Evolutionary conservation across 2,329 filamentous ascomycete species (phyloP), one percentile per base, ranked within the genome.

Genomic region (Raffaelea arxii): DNA sequence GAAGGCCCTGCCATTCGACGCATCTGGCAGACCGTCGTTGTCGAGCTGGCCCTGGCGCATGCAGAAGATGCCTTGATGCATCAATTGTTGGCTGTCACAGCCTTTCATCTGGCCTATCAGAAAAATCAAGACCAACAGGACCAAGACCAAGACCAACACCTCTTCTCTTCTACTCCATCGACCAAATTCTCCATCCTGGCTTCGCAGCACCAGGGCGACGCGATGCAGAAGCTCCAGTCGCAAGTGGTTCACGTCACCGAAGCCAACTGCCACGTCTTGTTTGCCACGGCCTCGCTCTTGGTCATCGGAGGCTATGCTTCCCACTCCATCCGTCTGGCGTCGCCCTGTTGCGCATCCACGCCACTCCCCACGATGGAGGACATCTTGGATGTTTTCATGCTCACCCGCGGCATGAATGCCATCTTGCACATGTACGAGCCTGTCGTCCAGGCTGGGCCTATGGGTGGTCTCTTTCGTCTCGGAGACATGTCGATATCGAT

Each of bases 31-130:
- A 57, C 49, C 24, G 22, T 56, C 4, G 53, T 54, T 4, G 47
- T 64, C 2, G 51, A 55, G 23, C 45, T 47, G 4, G 54, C 50
- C 12, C 49, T 64, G 3, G 44, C 54, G 6, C 49, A 54, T 2
- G 27, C 9, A 9, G 14, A 36, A 18, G 59, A 61, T 6, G 65
- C 61, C 46, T 58, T 67, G 23, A 52, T 67, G 41, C 56, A 66
- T 48, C 54, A 61, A 46, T 40, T 66, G 2, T 56, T 67, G 18
- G 61, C 63, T 24, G 59, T 65, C 37, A 62, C 63, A 12, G 59
- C 65, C 4, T 57, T 59, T 9, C 63, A 64, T 44, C 53, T 65
- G 2, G 59, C 62, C 4, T 53, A 51, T 27, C 25, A 62, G 3
- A 49, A 55, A 9, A 60, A 58, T 2, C 51, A 53, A 11, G 50